Evolutionary conservation across 164 flowering plant species (phyloP).

Genomic region (Protea cynaroides): DNA sequence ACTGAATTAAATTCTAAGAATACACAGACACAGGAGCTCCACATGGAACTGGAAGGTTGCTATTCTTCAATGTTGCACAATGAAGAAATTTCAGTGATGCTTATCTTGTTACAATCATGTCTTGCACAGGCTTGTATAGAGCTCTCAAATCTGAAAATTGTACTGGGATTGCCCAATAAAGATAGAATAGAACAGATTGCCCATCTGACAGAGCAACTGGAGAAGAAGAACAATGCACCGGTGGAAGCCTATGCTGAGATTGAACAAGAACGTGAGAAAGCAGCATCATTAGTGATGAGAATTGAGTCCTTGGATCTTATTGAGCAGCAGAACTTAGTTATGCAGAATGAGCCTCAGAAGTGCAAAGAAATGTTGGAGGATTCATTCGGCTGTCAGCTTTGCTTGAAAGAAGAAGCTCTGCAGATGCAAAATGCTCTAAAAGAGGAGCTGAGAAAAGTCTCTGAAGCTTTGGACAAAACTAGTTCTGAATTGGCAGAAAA

Average conservation of each 20-base stretch:
- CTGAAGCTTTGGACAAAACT: slow-evolving; percentile 23
- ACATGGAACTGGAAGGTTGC: slow-evolving; percentile 25
- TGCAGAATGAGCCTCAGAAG: slow-evolving; percentile 17
- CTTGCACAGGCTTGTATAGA: slow-evolving; percentile 14
- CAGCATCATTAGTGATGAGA: slow-evolving; percentile 5
- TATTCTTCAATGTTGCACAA: slow-evolving; percentile 7
- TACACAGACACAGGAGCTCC: slow-evolving; percentile 24
- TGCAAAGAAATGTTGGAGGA: slow-evolving; percentile 17
- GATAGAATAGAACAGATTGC: slow-evolving; percentile 4
- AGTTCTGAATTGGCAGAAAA: slow-evolving; percentile 28
- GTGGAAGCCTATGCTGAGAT: slow-evolving; percentile 7
- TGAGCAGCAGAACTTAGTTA: slow-evolving; percentile 5
- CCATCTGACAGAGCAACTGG: slow-evolving; percentile 6
- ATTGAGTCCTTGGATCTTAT: slow-evolving; percentile 11
- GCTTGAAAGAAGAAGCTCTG: slow-evolving; percentile 22
- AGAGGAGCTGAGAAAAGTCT: slow-evolving; percentile 20
- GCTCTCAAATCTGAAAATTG: slow-evolving; percentile 4
- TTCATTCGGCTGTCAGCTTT: slow-evolving; percentile 20
- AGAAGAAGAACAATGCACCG: slow-evolving; percentile 7
- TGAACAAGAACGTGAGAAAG: slow-evolving; percentile 10
- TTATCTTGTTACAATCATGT: slow-evolving; percentile 17
- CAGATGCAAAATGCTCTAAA: slow-evolving; percentile 20
- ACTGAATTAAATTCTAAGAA: slow-evolving; percentile 23
- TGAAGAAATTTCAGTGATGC: slow-evolving; percentile 17
- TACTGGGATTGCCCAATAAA: background rate